phyloP scores from a whole-genome alignment of 495 filamentous ascomycete species.

The Penicillium maclennaniae region DNA sequence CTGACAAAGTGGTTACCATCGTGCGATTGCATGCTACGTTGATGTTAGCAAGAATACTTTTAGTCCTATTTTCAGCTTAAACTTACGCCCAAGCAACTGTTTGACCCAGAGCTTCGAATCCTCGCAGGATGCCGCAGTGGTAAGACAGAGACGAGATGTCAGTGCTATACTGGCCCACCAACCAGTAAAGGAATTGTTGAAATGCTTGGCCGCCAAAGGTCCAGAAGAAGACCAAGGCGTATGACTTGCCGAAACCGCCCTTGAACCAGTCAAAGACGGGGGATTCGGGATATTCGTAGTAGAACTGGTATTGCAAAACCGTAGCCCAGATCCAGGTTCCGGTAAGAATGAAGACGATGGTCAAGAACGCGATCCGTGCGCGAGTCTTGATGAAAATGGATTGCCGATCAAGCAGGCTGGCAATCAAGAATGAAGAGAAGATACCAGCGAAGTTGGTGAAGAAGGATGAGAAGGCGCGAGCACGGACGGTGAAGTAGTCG shows the following conservation, averaged over 20 bases:
- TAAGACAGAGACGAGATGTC: constrained; percentile 32
- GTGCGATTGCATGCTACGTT: constrained; percentile 26
- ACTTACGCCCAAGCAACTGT: constrained; percentile 34
- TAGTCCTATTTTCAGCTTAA: neutral
- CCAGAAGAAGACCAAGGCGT: constrained; percentile 35
- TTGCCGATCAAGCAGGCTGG: constrained; percentile 28
- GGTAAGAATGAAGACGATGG: constrained; percentile 22
- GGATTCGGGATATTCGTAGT: constrained; percentile 23
- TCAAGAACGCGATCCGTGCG: constrained; percentile 24
- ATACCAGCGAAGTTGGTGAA: constrained; percentile 36
- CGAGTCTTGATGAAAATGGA: constrained; percentile 34
- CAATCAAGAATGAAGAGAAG: constrained; percentile 31
- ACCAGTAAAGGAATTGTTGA: constrained; percentile 36
- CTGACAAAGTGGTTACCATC: constrained; percentile 34
- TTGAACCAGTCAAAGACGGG: constrained; percentile 34
- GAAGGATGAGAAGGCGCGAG: constrained; percentile 33
- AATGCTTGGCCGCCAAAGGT: constrained; percentile 31
- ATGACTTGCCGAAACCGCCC: constrained; percentile 29
- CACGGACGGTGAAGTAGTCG: constrained; percentile 32
- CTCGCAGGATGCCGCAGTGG: constrained; percentile 31
- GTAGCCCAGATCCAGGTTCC: constrained; percentile 35
- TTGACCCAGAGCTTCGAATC: constrained; percentile 32
- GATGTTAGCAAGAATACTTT: constrained; percentile 2
- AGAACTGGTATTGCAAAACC: constrained; percentile 30
- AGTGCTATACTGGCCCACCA: constrained; percentile 32